A percentile compares a stretch with the other conserved stretches of the same genome.
Evolutionary conservation across 768 basidiomycete species (phyloP).

Genomic region (Tulasnella sp.): DNA sequence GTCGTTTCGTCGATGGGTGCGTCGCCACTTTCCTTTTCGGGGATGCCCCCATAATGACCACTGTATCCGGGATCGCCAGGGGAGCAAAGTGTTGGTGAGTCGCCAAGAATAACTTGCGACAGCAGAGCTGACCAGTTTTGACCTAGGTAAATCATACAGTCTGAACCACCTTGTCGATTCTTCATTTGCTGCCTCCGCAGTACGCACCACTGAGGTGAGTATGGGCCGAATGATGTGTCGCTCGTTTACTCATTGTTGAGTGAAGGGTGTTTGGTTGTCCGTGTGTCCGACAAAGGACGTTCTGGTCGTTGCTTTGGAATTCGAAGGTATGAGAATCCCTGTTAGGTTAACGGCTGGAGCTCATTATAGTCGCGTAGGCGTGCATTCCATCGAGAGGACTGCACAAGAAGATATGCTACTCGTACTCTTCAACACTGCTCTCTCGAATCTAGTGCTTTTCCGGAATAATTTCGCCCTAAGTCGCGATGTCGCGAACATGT

Average conservation of each 20-base stretch:
- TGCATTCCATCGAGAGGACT: slow-evolving; percentile 51
- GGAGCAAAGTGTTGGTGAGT: slow-evolving; percentile 36
- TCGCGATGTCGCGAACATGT: slow-evolving; percentile 46
- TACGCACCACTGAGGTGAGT: slow-evolving; percentile 12
- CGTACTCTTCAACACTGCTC: slow-evolving; percentile 51
- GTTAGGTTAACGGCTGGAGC: too few species aligned
- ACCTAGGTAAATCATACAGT: slow-evolving; percentile 49
- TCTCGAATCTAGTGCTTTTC: slow-evolving; percentile 48
- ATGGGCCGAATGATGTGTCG: slow-evolving; percentile 24
- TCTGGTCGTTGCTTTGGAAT: slow-evolving; percentile 48
- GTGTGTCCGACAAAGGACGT: slow-evolving; percentile 45
- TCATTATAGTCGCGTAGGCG: slow-evolving; percentile 27
- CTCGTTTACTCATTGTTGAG: slow-evolving; percentile 10
- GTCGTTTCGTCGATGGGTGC: slow-evolving; percentile 55
- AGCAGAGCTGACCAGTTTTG: slow-evolving; percentile 22
- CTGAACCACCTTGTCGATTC: slow-evolving; percentile 52
- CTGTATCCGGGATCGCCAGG: not conserved
- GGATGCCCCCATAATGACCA: not conserved
- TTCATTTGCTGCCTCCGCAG: slow-evolving; percentile 44
- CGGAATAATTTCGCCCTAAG: slow-evolving; percentile 53
- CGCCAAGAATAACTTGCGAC: not conserved
- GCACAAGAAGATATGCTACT: slow-evolving; percentile 51
- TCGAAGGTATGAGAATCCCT: slow-evolving; percentile 39
- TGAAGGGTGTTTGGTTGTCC: slow-evolving; percentile 54
- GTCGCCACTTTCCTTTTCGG: not conserved